phyloP scores from a whole-genome alignment of 2,329 filamentous ascomycete genomes.

The Exserohilum rostratum region DNA sequence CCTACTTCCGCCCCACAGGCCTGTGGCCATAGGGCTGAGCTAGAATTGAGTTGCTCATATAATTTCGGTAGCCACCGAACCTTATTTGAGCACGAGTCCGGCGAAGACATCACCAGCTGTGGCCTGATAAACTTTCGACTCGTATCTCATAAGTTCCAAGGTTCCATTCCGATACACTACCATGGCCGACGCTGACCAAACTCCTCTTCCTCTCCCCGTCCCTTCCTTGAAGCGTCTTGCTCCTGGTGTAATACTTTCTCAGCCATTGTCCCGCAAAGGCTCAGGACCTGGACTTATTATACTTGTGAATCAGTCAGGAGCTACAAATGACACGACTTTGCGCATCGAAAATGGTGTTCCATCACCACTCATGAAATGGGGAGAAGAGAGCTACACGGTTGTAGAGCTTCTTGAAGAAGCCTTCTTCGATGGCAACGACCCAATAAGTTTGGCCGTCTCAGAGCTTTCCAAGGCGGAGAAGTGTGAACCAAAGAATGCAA shows the following conservation, averaged over 20 bases:
- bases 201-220: neutral
- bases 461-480: neutral
- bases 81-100: neutral
- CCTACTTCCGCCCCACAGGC: neutral
- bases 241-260: neutral
- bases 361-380: conserved; percentile 62
- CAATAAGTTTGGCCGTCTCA: neutral
- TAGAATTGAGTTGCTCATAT: neutral
- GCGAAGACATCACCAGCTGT: neutral
- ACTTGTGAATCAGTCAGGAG: neutral
- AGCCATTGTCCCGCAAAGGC: neutral
- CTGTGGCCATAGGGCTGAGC: neutral
- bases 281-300: neutral
- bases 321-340: neutral
- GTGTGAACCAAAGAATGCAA: conserved; percentile 13
- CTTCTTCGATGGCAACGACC: conserved; percentile 5
- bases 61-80: neutral
- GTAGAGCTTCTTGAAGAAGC: conserved; percentile 16
- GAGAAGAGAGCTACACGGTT: conserved; percentile 65
- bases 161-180: neutral
- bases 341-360: conserved; percentile 16
- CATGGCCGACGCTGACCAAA: neutral
- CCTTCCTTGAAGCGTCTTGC: neutral
- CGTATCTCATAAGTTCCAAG: neutral
- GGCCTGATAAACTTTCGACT: neutral